A percentile compares a stretch with the other conserved stretches of the same genome.
Evolutionary conservation across 768 basidiomycete genomes (phyloP).

Genomic region (Boletus reticulatus): DNA sequence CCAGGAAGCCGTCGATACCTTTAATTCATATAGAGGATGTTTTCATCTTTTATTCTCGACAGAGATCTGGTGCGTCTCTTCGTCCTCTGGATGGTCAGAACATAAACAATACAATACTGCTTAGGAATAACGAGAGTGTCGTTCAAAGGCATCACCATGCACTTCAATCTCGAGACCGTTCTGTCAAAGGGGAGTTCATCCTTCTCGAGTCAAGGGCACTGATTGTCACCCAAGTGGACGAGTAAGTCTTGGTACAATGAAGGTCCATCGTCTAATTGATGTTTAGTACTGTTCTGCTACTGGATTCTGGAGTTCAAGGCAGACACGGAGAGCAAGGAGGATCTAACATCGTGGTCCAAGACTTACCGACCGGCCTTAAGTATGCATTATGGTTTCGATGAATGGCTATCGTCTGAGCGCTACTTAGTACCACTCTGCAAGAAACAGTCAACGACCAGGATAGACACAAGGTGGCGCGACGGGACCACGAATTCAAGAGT

Average conservation of each 20-base stretch:
- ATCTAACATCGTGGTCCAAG: too few relatives aligned
- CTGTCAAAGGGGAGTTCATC: neutral
- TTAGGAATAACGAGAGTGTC: neutral
- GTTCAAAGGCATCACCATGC: neutral
- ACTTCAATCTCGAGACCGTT: neutral
- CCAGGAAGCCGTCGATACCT: neutral
- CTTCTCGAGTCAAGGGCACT: too few relatives aligned
- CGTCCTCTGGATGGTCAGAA: neutral
- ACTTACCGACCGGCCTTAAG: neutral
- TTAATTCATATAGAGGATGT: neutral
- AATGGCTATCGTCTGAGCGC: neutral
- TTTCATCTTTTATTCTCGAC: slow-evolving; percentile 3
- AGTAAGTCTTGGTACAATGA: neutral
- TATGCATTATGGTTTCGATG: neutral
- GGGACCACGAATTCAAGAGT: neutral
- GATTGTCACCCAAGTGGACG: neutral
- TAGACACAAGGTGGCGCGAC: neutral
- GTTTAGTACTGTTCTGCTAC: neutral
- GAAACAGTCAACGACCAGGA: too few relatives aligned
- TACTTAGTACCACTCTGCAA: neutral
- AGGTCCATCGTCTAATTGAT: neutral
- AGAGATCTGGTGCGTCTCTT: neutral
- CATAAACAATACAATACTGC: neutral
- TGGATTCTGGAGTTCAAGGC: neutral
- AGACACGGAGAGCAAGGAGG: too few relatives aligned